These are phyloP conservation scores for Secale cereale DNA, from an alignment of 176 grass and related monocot species.

Conservation along the genomic window DNA sequence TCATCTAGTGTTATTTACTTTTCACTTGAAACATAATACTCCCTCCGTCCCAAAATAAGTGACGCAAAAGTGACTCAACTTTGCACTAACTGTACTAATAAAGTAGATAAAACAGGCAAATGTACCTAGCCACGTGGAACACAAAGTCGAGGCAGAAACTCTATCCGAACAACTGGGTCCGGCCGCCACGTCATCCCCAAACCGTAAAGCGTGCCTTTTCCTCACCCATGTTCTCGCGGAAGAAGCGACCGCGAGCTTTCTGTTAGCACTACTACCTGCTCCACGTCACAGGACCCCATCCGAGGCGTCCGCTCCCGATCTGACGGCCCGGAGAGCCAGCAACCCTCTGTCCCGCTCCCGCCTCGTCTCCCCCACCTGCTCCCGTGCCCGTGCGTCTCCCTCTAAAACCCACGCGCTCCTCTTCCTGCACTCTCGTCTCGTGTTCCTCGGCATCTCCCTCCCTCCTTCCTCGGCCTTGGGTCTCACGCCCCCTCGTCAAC, in stretches of 20 bases:
- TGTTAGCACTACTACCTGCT: not conserved
- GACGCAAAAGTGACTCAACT: too few relatives aligned
- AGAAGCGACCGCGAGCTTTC: not conserved
- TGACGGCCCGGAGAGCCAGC: not conserved
- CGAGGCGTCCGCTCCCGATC: not conserved
- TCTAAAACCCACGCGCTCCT: conserved; percentile 10
- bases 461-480: not conserved
- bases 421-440: not conserved
- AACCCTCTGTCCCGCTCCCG: not conserved
- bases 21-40: too few relatives aligned
- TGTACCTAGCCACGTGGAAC: too few relatives aligned
- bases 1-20: too few relatives aligned
- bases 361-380: not conserved
- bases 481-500: conserved; percentile 15
- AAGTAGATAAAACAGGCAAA: too few relatives aligned
- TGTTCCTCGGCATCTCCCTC: not conserved
- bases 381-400: not conserved
- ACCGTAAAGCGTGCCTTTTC: conserved; percentile 1
- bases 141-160: not conserved
- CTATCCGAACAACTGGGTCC: not conserved
- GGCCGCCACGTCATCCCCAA: not conserved
- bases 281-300: conserved; percentile 40
- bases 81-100: too few relatives aligned
- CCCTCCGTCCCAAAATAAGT: too few relatives aligned
- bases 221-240: not conserved